Percentiles rank a stretch among this genome's conserved stretches.
These are phyloP conservation scores for Porcisia deanei DNA, from an alignment of 208 protist genomes.

Conservation along the genomic window DNA sequence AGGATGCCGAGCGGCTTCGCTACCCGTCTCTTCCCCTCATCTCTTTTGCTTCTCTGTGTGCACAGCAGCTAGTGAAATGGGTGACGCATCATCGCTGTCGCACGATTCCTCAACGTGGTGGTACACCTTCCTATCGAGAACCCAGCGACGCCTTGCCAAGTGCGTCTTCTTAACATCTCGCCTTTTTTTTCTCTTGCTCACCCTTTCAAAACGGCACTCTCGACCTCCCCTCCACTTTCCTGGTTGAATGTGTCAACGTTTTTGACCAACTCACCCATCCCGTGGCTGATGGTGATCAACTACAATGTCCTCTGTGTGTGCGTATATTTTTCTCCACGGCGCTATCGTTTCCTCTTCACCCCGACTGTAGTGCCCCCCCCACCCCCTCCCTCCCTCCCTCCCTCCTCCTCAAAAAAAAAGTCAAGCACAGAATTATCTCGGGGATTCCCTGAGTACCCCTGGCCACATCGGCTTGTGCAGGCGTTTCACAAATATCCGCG, in stretches of 20 bases:
- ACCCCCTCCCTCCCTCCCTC: too few relatives aligned
- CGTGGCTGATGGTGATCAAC: background rate
- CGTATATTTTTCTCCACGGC: background rate
- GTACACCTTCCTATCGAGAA: too few relatives aligned
- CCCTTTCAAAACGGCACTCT: background rate
- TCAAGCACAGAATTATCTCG: too few relatives aligned
- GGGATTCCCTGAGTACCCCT: too few relatives aligned
- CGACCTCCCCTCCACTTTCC: background rate
- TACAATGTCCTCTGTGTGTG: background rate
- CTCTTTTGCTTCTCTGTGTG: background rate
- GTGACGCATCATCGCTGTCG: background rate
- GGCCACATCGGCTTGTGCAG: too few relatives aligned
- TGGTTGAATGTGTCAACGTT: background rate
- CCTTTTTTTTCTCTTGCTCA: background rate
- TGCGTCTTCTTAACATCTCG: background rate
- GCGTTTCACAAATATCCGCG: too few relatives aligned
- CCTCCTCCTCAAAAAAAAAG: too few relatives aligned
- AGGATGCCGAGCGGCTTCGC: background rate
- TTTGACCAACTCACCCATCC: background rate
- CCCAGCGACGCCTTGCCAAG: background rate
- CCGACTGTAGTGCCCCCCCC: too few relatives aligned
- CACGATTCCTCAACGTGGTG: background rate
- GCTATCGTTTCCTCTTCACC: too few relatives aligned
- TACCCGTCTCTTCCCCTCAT: too few relatives aligned
- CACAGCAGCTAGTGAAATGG: too few relatives aligned